A percentile compares a stretch with the other conserved stretches of the same genome.
These are phyloP conservation scores for Rheum nobile DNA, from an alignment of 148 eudicot species.

Conservation along the genomic window DNA sequence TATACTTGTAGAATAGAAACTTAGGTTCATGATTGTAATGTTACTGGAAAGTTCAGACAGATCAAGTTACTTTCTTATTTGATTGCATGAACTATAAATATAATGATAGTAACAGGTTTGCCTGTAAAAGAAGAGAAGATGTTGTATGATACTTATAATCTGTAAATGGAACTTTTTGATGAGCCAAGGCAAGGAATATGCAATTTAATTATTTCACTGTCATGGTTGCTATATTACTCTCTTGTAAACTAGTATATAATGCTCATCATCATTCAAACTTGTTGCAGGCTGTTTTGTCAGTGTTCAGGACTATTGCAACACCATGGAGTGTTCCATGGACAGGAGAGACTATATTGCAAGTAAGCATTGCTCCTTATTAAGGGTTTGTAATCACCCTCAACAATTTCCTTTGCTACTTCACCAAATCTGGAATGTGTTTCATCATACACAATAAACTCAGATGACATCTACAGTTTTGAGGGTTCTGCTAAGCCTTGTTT, in stretches of 20 bases:
- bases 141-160: background rate
- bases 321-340: slow-evolving; percentile 90
- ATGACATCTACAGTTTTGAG: background rate
- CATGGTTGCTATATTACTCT: background rate
- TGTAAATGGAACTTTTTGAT: background rate
- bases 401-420: background rate
- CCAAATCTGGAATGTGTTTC: background rate
- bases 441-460: background rate
- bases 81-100: background rate
- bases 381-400: background rate
- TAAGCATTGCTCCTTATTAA: slow-evolving; percentile 10
- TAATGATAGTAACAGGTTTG: background rate
- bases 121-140: background rate
- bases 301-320: slow-evolving; percentile 38
- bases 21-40: background rate
- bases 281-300: slow-evolving; percentile 44
- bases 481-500: background rate
- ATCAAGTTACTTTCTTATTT: background rate
- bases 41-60: background rate
- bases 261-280: background rate
- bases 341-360: slow-evolving; percentile 75
- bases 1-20: background rate
- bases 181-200: background rate
- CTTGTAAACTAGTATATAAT: background rate
- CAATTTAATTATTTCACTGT: background rate